Percentiles rank a stretch among this genome's conserved stretches.
These are phyloP conservation scores for Globisporangium recalcitrans DNA, from an alignment of 352 stramenopile genomes.

Conservation along the genomic window DNA sequence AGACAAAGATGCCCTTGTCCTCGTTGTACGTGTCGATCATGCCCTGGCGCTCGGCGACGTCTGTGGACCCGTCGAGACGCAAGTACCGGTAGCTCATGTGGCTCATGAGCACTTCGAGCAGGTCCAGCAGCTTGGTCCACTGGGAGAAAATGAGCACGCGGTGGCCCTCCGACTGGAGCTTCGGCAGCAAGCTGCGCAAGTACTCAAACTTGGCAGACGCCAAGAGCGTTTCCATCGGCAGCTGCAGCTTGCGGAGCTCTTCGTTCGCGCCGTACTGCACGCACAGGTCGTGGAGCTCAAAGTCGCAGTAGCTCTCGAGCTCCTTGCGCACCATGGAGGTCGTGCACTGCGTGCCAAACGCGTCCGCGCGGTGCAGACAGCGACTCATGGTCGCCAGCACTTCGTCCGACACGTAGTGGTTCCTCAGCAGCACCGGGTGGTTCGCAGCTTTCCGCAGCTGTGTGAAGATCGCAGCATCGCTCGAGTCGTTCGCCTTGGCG, in stretches of 20 bases:
- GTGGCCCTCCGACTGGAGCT: conserved; percentile 84
- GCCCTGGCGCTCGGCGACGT: conserved; percentile 66
- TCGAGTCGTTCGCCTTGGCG: conserved; percentile 13
- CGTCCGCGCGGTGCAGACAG: conserved; percentile 73
- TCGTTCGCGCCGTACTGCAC: conserved; percentile 81
- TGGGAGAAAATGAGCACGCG: conserved; percentile 96
- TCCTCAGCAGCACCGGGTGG: conserved; percentile 92
- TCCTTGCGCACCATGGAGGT: conserved; percentile 88
- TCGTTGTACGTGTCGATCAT: conserved; percentile 86
- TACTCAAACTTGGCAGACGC: conserved; percentile 93
- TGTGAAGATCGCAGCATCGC: conserved; percentile 88
- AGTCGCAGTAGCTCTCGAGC: conserved; percentile 93
- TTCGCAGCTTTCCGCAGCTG: conserved; percentile 97
- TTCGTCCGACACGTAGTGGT: conserved; percentile 67
- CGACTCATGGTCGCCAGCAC: conserved; percentile 79
- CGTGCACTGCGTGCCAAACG: conserved; percentile 81
- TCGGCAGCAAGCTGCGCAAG: conserved; percentile 85
- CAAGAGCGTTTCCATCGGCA: conserved; percentile 88
- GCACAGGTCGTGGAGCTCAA: conserved; percentile 93
- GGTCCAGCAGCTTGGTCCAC: conserved; percentile 93
- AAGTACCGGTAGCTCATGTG: conserved; percentile 74
- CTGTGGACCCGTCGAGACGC: conserved; percentile 74
- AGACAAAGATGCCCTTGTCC: conserved; percentile 93
- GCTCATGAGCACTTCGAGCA: conserved; percentile 87
- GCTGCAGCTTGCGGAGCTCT: conserved; percentile 77